Base-by-base conservation (phyloP, 768 basidiomycete genomes). In the Suillus plorans region DNA sequence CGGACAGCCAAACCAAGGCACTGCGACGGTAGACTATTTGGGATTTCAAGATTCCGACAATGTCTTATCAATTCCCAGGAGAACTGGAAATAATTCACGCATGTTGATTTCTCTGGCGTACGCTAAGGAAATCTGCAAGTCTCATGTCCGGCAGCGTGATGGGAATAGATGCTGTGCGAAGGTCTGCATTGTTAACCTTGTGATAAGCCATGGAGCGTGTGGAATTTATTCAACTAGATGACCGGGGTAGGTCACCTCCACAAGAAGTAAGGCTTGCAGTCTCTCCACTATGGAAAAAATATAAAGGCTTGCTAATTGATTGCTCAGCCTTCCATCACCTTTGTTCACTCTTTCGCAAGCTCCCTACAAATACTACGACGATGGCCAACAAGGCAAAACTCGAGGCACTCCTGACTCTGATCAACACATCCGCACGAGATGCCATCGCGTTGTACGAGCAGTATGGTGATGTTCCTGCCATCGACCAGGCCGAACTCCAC, bases 361-460 rank as follows among this genome's bases (percentile, higher is more conserved):
- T 28, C 28, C 5, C 7, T 10, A 20, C 34, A 36, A 42, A 37
- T 42, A 18, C 31, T 49, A 37, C 31, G 25, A 61, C 25, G 4
- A 63, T 63, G 62, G 50, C 62, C 59, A 47, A 69, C 64, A 75
- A 58, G 66, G 67, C 63, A 6, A 72, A 71, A 42, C 63, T 77
- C 20, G 56, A 69, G 63, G 53, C 73, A 5, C 72, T 78, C 44
- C 63, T 79, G 55, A 66, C 66, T 64, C 36, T 79, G 57, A 74
- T 80, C 4, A 72, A 70, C 58, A 69, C 70, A 25, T 68, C 80
- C 3, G 71, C 77, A 42, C 68, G 71, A 20, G 68, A 70, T 12
- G 76, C 79, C 41, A 74, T 80, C 10, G 58, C 76, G 52, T 71
- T 76, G 52, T 80, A 80, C 16, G 72, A 73, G 60, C 70, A 67